Evolutionary conservation across 108 stramenopile species (phyloP), one percentile per base, ranked within the genome.

Genomic region (Cylindrotheca closterium): DNA sequence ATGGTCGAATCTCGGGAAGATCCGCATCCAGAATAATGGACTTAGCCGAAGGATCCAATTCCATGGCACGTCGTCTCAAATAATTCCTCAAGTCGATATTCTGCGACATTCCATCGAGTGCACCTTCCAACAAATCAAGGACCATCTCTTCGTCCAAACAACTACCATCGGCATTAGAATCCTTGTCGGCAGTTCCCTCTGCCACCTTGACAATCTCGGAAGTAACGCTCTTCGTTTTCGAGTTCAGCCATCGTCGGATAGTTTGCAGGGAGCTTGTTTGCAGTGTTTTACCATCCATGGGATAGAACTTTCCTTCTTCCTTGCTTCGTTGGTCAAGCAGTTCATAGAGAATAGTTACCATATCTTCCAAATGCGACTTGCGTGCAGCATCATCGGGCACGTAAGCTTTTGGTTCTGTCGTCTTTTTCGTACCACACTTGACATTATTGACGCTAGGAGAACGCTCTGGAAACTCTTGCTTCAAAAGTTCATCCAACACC

Each of bases 1-100:
- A 32, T 18, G 71, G 58, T 10, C 5, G 30, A 2, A 47, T 19
- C 15, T 30, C 7, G 1, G 61, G 52, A 47, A 74, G 49, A 62
- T 74, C 73, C 1, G 73, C 73, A 47, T 74, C 73, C 27, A 74
- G 27, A 60, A 74, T 74, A 28, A 74, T 55, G 7, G 56, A 28
- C 22, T 28, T 29, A 10, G n/a, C 46, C 7, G 63, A 58, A 4
- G 60, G 33, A 63, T 60, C 60, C 28, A 57, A 46, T 51, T 61
- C 49, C 51, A 57, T 26, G 1, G 45, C 58, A 17, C 27, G 45
- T 49, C 67, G 62, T n/a, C 61, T 57, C 23, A 74, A 47, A 23
- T 51, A 58, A 46, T 67, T 59, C 30, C 66, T 57, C 3, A 74
- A 30, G 67, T 63, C 47, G 5, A 31, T 53, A 25, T 62, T 21